phyloP scores from a whole-genome alignment of 352 stramenopile species.

The Phytophthora aleatoria region DNA sequence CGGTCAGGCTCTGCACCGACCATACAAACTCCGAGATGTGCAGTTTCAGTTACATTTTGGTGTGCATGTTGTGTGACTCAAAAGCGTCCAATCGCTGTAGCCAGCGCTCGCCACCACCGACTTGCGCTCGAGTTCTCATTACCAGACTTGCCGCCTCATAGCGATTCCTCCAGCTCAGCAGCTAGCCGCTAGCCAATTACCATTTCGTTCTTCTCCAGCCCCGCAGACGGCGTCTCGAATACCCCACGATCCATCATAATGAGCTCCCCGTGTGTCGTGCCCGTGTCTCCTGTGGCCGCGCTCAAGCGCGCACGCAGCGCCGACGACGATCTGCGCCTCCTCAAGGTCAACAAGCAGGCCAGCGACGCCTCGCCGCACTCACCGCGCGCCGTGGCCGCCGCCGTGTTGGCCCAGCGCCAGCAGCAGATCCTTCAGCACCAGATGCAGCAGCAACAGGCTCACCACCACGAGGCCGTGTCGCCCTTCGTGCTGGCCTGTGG shows the following conservation, averaged over 20 bases:
- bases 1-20: conserved; percentile 1
- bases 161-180: conserved; percentile 2
- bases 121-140: conserved; percentile 19
- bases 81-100: conserved; percentile 41
- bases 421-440: conserved; percentile 28
- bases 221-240: conserved; percentile 1
- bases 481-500: conserved; percentile 56
- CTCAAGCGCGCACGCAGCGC: conserved; percentile 65
- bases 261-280: conserved; percentile 65
- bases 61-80: conserved; percentile 25
- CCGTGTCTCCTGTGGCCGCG: conserved; percentile 42
- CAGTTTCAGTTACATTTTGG: conserved; percentile 27
- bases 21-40: conserved; percentile 32
- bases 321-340: conserved; percentile 57
- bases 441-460: conserved; percentile 26
- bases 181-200: conserved; percentile 11
- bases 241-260: conserved; percentile 32
- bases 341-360: conserved; percentile 70
- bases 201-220: conserved; percentile 20
- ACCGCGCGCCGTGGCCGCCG: conserved; percentile 29
- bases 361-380: conserved; percentile 55
- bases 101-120: conserved; percentile 21
- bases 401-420: conserved; percentile 33
- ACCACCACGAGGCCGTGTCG: conserved; percentile 29
- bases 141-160: conserved; percentile 22